Conservation (phyloP, 148 eudicot species). For the Amaranthus hypochondriacus region DNA sequence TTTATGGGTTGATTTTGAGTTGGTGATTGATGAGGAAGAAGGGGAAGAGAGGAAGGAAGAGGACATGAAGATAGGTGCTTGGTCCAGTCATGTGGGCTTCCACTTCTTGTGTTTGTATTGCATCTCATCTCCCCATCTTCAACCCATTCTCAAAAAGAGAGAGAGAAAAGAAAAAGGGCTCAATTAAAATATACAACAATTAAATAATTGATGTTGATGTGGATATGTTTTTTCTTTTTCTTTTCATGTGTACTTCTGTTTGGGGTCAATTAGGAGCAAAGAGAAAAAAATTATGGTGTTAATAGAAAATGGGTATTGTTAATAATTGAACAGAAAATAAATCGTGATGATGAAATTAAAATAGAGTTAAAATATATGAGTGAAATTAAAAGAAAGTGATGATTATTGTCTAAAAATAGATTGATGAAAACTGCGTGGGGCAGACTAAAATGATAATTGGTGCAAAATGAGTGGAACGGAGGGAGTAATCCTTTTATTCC, state of each 20-base stretch:
- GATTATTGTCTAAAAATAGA: too few species aligned
- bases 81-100: slow-evolving; percentile 50
- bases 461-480: too few species aligned
- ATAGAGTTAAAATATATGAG: too few species aligned
- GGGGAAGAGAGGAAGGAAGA: slow-evolving; percentile 9
- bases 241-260: not conserved
- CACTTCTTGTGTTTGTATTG: slow-evolving; percentile 33
- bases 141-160: slow-evolving; percentile 17
- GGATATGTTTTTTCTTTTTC: not conserved
- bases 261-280: too few species aligned
- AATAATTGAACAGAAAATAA: too few species aligned
- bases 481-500: too few species aligned
- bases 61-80: slow-evolving; percentile 45
- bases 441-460: too few species aligned
- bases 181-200: not conserved
- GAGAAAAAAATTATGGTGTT: too few species aligned
- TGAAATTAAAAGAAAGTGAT: too few species aligned
- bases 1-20: slow-evolving; percentile 15
- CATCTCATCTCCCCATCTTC: slow-evolving; percentile 19
- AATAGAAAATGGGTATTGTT: too few species aligned
- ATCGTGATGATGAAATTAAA: too few species aligned
- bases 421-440: too few species aligned
- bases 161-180: not conserved
- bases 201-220: slow-evolving; percentile 13
- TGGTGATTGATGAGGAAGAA: slow-evolving; percentile 30